Evolutionary conservation across 116 monocot species (phyloP), one percentile per base, ranked within the genome.

Genomic region (Iris pallida): DNA sequence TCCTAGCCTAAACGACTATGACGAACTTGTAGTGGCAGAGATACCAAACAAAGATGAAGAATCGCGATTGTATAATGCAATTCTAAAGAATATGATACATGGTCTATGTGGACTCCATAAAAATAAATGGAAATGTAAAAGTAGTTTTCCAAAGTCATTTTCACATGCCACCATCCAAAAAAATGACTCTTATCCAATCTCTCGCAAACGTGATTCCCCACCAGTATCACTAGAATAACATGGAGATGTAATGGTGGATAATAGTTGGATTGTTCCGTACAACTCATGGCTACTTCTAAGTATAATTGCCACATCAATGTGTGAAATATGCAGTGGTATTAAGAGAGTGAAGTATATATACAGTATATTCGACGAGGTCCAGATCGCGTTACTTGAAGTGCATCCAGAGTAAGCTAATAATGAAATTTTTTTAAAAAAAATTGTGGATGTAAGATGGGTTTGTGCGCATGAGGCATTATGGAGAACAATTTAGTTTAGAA

Each of bases 301-400:
- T 76, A 53, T 42, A 59, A 78, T 49, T 78, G 71, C 49, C 77
- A 78, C 18, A 78, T 78, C 1, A 78, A 78, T 57, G 71, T 78
- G 18, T n/a, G 77, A 78, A 41, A 43, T 47, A 1, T 71, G 72
- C 46, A 55, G 71, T 0, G 64, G 44, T 16, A 66, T 78, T 0
- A 56, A 55, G 42, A n/a, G n/a, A n/a, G n/a, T n/a, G n/a, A n/a
- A n/a, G n/a, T n/a, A n/a, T n/a, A n/a, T n/a, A n/a, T n/a, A n/a
- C n/a, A n/a, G n/a, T n/a, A n/a, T n/a, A n/a, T n/a, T n/a, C n/a
- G n/a, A n/a, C n/a, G n/a, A n/a, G n/a, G n/a, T n/a, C n/a, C n/a
- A n/a, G n/a, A n/a, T n/a, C n/a, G n/a, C n/a, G n/a, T n/a, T n/a
- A n/a, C n/a, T n/a, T n/a, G n/a, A n/a, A 12, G 2, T 53, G 53